Evolutionary conservation across 805 yeast species (phyloP), one percentile per base, ranked within the genome.

Genomic region (Debaryomyces prosopidis): DNA sequence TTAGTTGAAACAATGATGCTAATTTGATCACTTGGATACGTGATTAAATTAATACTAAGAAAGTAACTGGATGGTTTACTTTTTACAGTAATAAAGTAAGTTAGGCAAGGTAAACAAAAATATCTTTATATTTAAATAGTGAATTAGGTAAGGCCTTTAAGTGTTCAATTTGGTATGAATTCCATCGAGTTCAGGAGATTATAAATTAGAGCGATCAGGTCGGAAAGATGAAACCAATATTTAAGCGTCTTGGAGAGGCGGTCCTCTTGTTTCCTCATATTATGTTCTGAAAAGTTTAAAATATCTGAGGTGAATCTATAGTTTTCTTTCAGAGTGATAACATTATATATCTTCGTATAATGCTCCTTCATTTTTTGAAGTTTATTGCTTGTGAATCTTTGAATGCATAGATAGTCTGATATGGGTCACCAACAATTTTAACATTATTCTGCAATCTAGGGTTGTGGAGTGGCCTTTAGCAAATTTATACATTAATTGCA

Each of bases 341-440:
- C 55, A 7, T 12, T 9, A 12, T 23, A 10, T 0, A 44, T 5
- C 26, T 63, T 59, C 35, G 53, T 51, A 17, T 79, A 76, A 46
- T 69, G 58, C 0, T 52, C 43, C 34, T 66, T 62, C 87, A 89
- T 81, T 10, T 69, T 68, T 66, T 66, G 54, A 91, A 88, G 55
- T 87, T 90, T 14, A 71, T 67, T 1, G 85, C 73, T 30, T 82
- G 81, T 0, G 97, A 97, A 55, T 85, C 82, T 48, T 98, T 71
- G 54, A 92, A 92, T 0, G 85, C 89, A 62, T 94, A 92, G 17
- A 92, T 92, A 58, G 96, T 85, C 64, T 92, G 99, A 63, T 94
- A 97, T 0, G 97, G 96, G 59, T 92, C 99, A 1, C 99, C 99
- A 2, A 92, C 97, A 1, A 90, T 84, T 0, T 97, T 88, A 7